Evolutionary conservation across 2,329 filamentous ascomycete species (phyloP), one percentile per base, ranked within the genome.

Genomic region (Helotiales sp.): DNA sequence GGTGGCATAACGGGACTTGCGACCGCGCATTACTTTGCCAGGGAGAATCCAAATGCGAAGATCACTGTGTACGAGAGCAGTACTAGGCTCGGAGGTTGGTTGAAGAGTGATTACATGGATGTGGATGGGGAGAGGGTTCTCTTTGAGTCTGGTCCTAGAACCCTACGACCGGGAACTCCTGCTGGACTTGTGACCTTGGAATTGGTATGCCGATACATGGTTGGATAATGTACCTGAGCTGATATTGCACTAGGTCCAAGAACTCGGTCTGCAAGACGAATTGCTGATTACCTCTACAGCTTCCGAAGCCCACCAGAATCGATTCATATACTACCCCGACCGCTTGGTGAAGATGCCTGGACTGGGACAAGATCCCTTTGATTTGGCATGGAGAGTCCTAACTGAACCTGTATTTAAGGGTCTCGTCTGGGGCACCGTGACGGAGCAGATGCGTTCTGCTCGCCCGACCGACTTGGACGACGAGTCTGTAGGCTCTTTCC

Each of bases 301-400:
- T 32, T 83, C 85, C 5, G 80, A 85, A 61, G 83, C 84, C 62
- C 82, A 88, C 10, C 78, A 78, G 63, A 90, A 90, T 76, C 91
- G 93, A 69, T 97, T 90, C 79, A 83, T 98, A 67, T 97, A 96
- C 84, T 97, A 96, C 75, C 92, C 92, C 1, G 91, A 97, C 77
- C 92, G 89, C 75, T 85, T 96, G 32, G 90, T 93, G 62, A 83
- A 83, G 26, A 79, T 92, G 74, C 88, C 89, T 7, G 79, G 80
- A 8, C 82, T 79, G 0, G 72, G 78, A 20, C 74, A 77, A 54
- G 66, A 74, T 52, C 17, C 84, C 0, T 67, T 75, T 4, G 70
- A 77, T 6, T 73, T 74, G 63, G 6, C 78, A 15, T 70, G 73
- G 64, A 77, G 76, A 55, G 1, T 87, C 2, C 73, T 85, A 20